phyloP scores from a whole-genome alignment of 495 filamentous ascomycete genomes.

The Cladorrhinum samala region DNA sequence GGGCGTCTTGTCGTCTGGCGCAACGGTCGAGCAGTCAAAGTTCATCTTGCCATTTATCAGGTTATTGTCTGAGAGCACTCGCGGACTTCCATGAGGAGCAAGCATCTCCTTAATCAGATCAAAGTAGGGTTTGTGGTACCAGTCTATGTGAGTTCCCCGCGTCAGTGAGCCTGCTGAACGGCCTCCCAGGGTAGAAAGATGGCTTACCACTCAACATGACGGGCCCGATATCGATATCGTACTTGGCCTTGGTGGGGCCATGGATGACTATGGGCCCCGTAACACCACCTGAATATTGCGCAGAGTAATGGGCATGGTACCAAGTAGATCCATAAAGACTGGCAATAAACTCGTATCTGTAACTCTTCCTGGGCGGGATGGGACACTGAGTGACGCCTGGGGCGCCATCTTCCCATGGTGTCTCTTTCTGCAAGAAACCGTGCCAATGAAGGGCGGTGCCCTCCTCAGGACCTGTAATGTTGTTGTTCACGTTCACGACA shows the following conservation, averaged over 20 bases:
- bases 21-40: slow-evolving; percentile 42
- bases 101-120: slow-evolving; percentile 40
- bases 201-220: slow-evolving; percentile 38
- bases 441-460: slow-evolving; percentile 45
- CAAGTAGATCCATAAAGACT: slow-evolving; percentile 38
- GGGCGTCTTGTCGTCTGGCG: slow-evolving; percentile 27
- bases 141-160: slow-evolving; percentile 26
- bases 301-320: slow-evolving; percentile 47
- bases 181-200: not conserved
- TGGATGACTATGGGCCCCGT: slow-evolving; percentile 41
- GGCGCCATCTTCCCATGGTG: slow-evolving; percentile 41
- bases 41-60: slow-evolving; percentile 51
- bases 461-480: slow-evolving; percentile 45
- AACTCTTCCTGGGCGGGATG: slow-evolving; percentile 35
- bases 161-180: not conserved
- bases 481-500: slow-evolving; percentile 54
- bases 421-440: slow-evolving; percentile 37
- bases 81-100: slow-evolving; percentile 21
- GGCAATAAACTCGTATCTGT: slow-evolving; percentile 40
- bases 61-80: slow-evolving; percentile 43
- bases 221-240: slow-evolving; percentile 42
- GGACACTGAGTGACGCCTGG: slow-evolving; percentile 42
- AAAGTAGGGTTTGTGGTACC: slow-evolving; percentile 42
- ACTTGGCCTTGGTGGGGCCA: slow-evolving; percentile 31
- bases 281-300: slow-evolving; percentile 39